These are phyloP conservation scores for Penicillium brevicompactum DNA, from an alignment of 2,329 filamentous ascomycete genomes.

Conservation along the genomic window DNA sequence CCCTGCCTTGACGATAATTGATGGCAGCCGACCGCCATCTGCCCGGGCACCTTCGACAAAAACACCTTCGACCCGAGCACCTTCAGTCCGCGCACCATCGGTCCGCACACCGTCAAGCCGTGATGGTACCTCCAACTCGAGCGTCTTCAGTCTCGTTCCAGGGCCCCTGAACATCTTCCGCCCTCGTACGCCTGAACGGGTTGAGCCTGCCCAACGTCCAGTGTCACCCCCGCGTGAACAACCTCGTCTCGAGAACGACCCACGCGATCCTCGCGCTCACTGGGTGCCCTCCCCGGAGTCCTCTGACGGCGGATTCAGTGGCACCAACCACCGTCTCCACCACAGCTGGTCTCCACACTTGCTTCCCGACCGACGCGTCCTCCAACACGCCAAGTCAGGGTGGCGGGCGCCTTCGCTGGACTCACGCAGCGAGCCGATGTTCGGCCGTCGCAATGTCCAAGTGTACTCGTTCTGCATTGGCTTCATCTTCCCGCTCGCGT, in stretches of 20 bases:
- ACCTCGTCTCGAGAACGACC: conserved; percentile 32
- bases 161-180: conserved; percentile 31
- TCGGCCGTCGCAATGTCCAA: conserved; percentile 72
- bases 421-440: conserved; percentile 62
- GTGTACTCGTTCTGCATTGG: conserved; percentile 74
- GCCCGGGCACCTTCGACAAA: conserved; percentile 21
- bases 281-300: conserved; percentile 40
- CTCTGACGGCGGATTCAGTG: conserved; percentile 18
- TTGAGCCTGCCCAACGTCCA: conserved; percentile 5
- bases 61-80: conserved; percentile 33
- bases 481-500: conserved; percentile 77
- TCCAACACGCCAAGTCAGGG: conserved; percentile 55
- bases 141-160: conserved; percentile 32
- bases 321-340: conserved; percentile 50
- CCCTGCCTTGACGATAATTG: conserved; percentile 44
- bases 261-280: conserved; percentile 46
- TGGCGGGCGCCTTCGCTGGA: conserved; percentile 75
- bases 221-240: conserved; percentile 11
- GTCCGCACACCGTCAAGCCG: conserved; percentile 26
- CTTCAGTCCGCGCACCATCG: conserved; percentile 30
- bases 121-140: conserved; percentile 34
- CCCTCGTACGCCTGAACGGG: conserved; percentile 17
- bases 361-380: conserved; percentile 62
- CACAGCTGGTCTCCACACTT: conserved; percentile 75
- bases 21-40: conserved; percentile 27